Conservation (phyloP, 2,329 filamentous ascomycete species). For the Septoria petroselini region DNA sequence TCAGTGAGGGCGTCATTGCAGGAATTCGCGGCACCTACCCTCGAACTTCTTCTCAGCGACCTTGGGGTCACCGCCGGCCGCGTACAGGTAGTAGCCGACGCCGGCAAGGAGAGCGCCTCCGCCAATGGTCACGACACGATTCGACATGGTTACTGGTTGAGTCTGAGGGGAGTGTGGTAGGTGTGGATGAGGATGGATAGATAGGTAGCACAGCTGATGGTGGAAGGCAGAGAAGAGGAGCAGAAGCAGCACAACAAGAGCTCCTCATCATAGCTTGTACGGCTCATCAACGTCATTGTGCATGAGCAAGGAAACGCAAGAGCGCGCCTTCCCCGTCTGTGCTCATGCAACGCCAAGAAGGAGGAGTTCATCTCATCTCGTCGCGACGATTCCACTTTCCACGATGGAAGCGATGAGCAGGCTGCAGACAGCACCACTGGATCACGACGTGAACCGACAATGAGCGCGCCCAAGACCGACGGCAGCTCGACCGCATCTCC, state of each 20-base stretch:
- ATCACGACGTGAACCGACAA: background rate
- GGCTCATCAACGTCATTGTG: too few species aligned
- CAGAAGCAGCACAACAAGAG: background rate
- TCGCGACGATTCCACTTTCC: too few species aligned
- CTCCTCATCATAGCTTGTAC: background rate
- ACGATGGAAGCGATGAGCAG: background rate
- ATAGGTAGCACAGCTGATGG: background rate
- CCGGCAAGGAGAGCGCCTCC: constrained; percentile 63
- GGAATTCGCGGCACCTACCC: constrained; percentile 56
- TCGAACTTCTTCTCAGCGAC: constrained; percentile 83
- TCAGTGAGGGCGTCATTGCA: constrained; percentile 1
- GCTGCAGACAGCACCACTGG: background rate
- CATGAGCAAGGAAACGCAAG: too few species aligned
- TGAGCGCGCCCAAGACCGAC: background rate
- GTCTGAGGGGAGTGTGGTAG: background rate
- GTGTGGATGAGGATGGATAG: background rate
- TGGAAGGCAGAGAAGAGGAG: background rate
- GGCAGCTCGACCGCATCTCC: background rate
- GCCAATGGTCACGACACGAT: constrained; percentile 24
- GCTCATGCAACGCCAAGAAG: too few species aligned
- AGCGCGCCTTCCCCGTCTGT: too few species aligned
- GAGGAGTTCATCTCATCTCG: too few species aligned
- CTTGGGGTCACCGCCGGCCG: constrained; percentile 74
- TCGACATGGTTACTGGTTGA: constrained; percentile 25
- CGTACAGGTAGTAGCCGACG: constrained; percentile 87